phyloP scores from a whole-genome alignment of 768 basidiomycete genomes.

The Flagelloscypha sp. region DNA sequence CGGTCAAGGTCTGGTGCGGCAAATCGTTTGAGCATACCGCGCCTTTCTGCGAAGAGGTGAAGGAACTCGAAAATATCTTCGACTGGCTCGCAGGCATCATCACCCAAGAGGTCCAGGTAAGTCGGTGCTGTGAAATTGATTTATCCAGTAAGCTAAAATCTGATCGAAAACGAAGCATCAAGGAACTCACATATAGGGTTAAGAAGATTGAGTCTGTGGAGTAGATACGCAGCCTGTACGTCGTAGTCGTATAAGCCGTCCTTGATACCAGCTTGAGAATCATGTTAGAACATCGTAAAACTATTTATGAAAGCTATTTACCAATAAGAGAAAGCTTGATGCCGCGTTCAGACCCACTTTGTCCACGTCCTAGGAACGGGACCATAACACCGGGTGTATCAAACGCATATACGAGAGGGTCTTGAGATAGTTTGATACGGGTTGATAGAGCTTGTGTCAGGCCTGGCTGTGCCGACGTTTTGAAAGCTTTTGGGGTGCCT shows the following conservation, averaged over 20 bases:
- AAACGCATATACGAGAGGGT: slow-evolving; percentile 84
- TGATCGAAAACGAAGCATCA: slow-evolving; percentile 8
- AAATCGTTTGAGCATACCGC: slow-evolving; percentile 79
- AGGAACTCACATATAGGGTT: slow-evolving; percentile 56
- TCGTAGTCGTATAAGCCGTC: slow-evolving; percentile 85
- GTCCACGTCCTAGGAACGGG: slow-evolving; percentile 83
- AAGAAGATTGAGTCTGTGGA: slow-evolving; percentile 76
- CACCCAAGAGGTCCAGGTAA: slow-evolving; percentile 53
- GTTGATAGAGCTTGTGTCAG: slow-evolving; percentile 86
- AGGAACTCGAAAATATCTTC: slow-evolving; percentile 63
- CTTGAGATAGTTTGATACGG: slow-evolving; percentile 72
- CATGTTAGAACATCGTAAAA: slow-evolving; percentile 3
- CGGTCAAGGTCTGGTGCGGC: slow-evolving; percentile 62
- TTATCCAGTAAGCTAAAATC: slow-evolving; percentile 5
- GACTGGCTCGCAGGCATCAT: slow-evolving; percentile 49
- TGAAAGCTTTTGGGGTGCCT: slow-evolving; percentile 84
- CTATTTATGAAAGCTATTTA: slow-evolving; percentile 31
- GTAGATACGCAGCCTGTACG: slow-evolving; percentile 74
- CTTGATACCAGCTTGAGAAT: slow-evolving; percentile 76
- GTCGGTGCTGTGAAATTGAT: slow-evolving; percentile 45
- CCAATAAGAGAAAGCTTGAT: slow-evolving; percentile 91
- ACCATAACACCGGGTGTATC: slow-evolving; percentile 98
- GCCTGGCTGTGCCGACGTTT: slow-evolving; percentile 84
- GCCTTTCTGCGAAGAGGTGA: slow-evolving; percentile 55
- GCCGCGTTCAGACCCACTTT: slow-evolving; percentile 81